Evolutionary conservation across 192 early-diverging fungal species (phyloP).

Genomic region (Chytriomyces sp.): DNA sequence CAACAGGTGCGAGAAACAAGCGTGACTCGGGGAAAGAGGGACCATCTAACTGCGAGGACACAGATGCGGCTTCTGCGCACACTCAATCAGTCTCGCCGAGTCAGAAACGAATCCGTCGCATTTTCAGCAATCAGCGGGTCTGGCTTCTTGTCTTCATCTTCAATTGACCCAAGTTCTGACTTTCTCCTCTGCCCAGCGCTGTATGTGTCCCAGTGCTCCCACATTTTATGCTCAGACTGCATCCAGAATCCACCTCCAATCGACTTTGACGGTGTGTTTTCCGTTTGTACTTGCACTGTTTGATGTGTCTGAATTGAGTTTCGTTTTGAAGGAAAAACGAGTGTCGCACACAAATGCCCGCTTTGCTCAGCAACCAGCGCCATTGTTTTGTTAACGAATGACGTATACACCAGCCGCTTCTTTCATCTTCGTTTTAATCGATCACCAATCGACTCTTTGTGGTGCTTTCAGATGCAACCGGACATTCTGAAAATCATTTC

Average conservation of each 20-base stretch:
- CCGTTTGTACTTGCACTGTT: too few relatives aligned
- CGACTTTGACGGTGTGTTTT: neutral
- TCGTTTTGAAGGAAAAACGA: neutral
- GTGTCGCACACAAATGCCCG: conserved; percentile 1
- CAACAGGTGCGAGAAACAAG: conserved; percentile 7
- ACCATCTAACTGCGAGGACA: neutral
- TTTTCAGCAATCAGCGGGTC: neutral
- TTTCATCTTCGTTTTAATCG: too few relatives aligned
- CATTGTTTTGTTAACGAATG: neutral
- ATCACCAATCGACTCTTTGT: neutral
- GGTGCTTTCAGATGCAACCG: neutral
- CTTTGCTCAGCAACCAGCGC: conserved; percentile 14
- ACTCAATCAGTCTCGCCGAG: neutral
- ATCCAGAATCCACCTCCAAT: neutral
- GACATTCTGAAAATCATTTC: conserved; percentile 19
- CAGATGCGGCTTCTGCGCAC: conserved; percentile 1
- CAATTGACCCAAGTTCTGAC: neutral
- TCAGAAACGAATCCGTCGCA: neutral
- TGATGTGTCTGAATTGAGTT: too few relatives aligned
- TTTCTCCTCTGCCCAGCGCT: neutral
- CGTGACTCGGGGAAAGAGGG: neutral
- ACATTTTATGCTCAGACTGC: conserved; percentile 20
- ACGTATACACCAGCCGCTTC: neutral
- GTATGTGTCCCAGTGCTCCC: conserved; percentile 26
- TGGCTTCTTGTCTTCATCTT: neutral